Base-by-base conservation (phyloP, 371 early-diverging fungal genomes). In the Umbelopsis sp. region DNA sequence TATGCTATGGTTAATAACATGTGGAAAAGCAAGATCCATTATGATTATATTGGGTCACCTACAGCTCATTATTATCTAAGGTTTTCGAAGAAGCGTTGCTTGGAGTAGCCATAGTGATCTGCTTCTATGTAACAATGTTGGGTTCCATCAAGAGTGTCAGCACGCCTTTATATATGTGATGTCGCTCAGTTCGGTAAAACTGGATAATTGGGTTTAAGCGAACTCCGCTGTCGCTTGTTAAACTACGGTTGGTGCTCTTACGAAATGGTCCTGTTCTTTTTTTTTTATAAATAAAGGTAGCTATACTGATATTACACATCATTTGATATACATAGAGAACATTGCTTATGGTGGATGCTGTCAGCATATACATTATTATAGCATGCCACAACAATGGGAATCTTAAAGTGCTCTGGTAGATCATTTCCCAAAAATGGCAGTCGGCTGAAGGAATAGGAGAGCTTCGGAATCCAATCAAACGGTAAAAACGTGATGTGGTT, bases 391-490 rank as follows among this genome's bases (percentile, higher is more conserved):
- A 7, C 7, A 20, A 48, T 20, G 16, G 22, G 48, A 11, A 48
- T 12, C 1, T 18, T 48, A n/a, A 20, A 9, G 35, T 22, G 7
- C 18, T 12, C 8, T 57, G 37, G 57, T 57, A 1, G 48, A 48
- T 48, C 48, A 48, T 6, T 48, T 48, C 20, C 48, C 48, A 20
- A n/a, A 48, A 48, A 48, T 48, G 48, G 48, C 48, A 48, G 20
- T 48, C 48, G 48, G 48, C 20, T n/a, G 48, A 48, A 48, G 48
- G 48, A 48, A n/a, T 16, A 48, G 48, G 48, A 48, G 18, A n/a
- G 11, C 7, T 48, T 48, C 48, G 48, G 48, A 48, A 48, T 48
- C 48, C 48, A 48, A 48, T 48, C 48, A 48, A 48, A 48, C 20
- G 16, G 20, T n/a, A 7, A 48, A 16, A n/a, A 48, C 48, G 48